Percentiles rank a stretch among this genome's conserved stretches.
These are phyloP conservation scores for Wallacemonas sp. DNA, from an alignment of 208 protist species.

Conservation along the genomic window DNA sequence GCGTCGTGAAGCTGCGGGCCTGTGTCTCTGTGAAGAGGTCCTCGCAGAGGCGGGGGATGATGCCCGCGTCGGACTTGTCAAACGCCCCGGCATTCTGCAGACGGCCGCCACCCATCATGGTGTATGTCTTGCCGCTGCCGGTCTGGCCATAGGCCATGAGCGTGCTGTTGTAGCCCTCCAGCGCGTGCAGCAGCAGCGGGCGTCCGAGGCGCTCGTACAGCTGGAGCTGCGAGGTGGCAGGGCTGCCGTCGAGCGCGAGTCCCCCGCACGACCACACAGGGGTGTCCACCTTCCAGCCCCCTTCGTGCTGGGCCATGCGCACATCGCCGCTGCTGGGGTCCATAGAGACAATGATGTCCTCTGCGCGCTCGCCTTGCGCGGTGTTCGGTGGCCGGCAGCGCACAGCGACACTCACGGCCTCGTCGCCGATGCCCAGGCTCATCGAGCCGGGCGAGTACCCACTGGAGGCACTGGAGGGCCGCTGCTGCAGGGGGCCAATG, in stretches of 20 bases:
- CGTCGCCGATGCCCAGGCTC: constrained; percentile 26
- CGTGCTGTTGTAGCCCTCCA: constrained; percentile 90
- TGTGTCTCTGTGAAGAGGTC: constrained; percentile 77
- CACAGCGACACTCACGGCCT: constrained; percentile 78
- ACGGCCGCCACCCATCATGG: constrained; percentile 75
- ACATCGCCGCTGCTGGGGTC: constrained; percentile 47
- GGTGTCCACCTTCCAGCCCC: constrained; percentile 55
- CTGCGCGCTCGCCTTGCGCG: constrained; percentile 30
- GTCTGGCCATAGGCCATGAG: constrained; percentile 93
- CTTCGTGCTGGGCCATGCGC: constrained; percentile 26
- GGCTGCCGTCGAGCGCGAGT: constrained; percentile 44
- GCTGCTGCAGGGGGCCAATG: neutral
- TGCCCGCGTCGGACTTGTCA: constrained; percentile 41
- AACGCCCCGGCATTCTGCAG: constrained; percentile 17
- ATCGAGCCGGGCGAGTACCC: constrained; percentile 10
- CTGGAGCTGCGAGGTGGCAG: constrained; percentile 53
- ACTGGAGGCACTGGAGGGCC: constrained; percentile 12
- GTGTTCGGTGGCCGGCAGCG: constrained; percentile 67
- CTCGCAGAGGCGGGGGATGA: constrained; percentile 84
- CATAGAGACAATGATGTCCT: constrained; percentile 77
- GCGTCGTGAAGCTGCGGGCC: constrained; percentile 40
- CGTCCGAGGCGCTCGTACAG: constrained; percentile 89
- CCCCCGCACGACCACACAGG: constrained; percentile 73
- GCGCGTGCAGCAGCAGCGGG: constrained; percentile 88
- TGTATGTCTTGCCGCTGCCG: constrained; percentile 91